A percentile compares a stretch with the other conserved stretches of the same genome.
Evolutionary conservation across 2,329 filamentous ascomycete species (phyloP).

Genomic region (Botrytis squamosa): DNA sequence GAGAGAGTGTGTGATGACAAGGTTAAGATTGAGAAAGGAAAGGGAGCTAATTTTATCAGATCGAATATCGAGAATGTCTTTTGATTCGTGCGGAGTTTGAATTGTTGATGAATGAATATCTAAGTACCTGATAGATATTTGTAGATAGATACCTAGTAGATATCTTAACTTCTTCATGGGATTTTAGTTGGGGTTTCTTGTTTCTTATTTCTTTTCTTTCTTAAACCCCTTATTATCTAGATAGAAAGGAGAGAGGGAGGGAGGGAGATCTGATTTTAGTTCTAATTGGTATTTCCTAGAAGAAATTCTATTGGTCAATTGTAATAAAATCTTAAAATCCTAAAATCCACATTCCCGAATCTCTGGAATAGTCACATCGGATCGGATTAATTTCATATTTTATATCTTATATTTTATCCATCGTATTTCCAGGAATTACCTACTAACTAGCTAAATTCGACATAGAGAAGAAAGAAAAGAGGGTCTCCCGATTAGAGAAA

Average conservation of each 20-base stretch:
- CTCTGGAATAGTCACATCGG: not conserved
- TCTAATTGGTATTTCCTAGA: not conserved
- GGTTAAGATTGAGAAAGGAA: too few relatives aligned
- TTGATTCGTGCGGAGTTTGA: not conserved
- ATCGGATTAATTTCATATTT: not conserved
- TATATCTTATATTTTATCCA: too few relatives aligned
- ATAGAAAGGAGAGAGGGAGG: not conserved
- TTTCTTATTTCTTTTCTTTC: not conserved
- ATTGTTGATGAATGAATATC: not conserved
- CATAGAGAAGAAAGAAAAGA: not conserved
- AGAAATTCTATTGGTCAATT: not conserved
- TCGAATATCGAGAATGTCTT: not conserved
- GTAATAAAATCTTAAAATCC: not conserved
- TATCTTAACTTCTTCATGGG: not conserved
- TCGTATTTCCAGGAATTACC: too few relatives aligned
- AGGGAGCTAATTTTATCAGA: slow-evolving; percentile 3
- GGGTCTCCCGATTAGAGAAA: not conserved
- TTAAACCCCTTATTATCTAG: not conserved
- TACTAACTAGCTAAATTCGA: too few relatives aligned
- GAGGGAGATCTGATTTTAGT: too few relatives aligned
- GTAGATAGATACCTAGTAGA: not conserved
- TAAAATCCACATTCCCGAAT: not conserved
- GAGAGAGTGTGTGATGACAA: too few relatives aligned
- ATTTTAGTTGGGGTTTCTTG: not conserved
- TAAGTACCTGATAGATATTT: not conserved